Percentiles rank a stretch among this genome's conserved stretches.
phyloP scores from a whole-genome alignment of 148 eudicot genomes.

The Nepenthes mirabilis region DNA sequence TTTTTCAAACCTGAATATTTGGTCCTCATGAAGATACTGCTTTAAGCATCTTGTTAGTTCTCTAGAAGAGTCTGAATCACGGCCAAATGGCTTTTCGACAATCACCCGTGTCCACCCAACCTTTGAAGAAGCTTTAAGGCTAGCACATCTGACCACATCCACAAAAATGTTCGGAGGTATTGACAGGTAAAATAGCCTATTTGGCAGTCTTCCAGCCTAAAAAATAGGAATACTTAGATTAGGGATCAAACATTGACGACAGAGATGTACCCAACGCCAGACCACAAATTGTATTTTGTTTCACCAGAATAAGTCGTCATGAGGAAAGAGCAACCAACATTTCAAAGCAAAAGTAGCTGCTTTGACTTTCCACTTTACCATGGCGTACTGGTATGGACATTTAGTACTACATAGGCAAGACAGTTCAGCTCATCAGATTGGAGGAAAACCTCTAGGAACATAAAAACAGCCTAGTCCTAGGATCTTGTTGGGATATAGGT shows the following conservation, averaged over 20 bases:
- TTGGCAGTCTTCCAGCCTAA: slow-evolving; percentile 51
- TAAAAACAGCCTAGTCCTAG: no score
- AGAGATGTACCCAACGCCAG: neutral
- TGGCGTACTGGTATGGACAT: no score
- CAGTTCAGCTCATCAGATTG: no score
- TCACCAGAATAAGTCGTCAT: neutral
- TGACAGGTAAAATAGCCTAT: slow-evolving; percentile 77
- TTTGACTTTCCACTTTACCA: no score
- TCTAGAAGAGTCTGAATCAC: slow-evolving; percentile 54
- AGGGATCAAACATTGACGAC: neutral
- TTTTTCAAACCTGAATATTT: slow-evolving; percentile 56
- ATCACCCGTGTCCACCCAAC: slow-evolving; percentile 88
- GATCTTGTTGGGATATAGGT: no score
- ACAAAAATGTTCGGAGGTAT: slow-evolving; percentile 76
- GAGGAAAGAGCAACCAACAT: no score
- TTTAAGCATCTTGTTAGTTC: slow-evolving; percentile 49
- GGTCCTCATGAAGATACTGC: slow-evolving; percentile 61
- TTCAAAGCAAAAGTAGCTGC: no score
- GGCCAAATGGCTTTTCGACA: slow-evolving; percentile 93
- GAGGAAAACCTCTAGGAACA: no score
- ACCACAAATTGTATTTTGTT: neutral
- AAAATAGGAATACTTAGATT: neutral
- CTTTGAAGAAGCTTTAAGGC: slow-evolving; percentile 44
- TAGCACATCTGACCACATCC: slow-evolving; percentile 63
- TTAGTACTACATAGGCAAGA: no score